Evolutionary conservation across 495 filamentous ascomycete species (phyloP).

Genomic region (Hypoxylon crocopeplum): DNA sequence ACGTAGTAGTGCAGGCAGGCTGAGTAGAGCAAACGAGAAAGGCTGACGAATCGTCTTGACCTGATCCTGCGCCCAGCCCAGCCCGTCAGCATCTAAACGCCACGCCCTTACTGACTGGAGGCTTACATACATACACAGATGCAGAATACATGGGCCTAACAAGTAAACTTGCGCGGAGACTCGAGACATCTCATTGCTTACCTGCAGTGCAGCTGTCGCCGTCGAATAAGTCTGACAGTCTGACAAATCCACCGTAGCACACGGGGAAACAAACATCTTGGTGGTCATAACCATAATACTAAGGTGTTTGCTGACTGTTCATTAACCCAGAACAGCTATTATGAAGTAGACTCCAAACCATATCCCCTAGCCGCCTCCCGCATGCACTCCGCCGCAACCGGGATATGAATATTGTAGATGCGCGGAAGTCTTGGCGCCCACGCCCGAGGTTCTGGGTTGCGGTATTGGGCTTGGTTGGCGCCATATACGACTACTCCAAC

Average conservation of each 20-base stretch:
- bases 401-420: neutral
- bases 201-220: too few species aligned
- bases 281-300: too few species aligned
- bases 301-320: constrained; percentile 17
- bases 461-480: too few species aligned
- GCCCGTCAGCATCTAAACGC: constrained; percentile 33
- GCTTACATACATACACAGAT: too few species aligned
- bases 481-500: too few species aligned
- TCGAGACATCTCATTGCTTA: too few species aligned
- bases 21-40: constrained; percentile 27
- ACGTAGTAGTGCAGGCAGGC: constrained; percentile 24
- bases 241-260: neutral
- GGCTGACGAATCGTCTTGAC: constrained; percentile 30
- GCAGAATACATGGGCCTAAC: too few species aligned
- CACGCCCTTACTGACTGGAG: constrained; percentile 1
- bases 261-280: neutral
- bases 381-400: constrained; percentile 34
- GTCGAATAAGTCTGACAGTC: neutral
- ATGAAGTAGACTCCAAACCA: constrained; percentile 11
- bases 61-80: constrained; percentile 6
- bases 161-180: too few species aligned
- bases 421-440: too few species aligned
- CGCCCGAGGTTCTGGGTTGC: too few species aligned
- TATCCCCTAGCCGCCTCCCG: too few species aligned
- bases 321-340: constrained; percentile 15